These are phyloP conservation scores for Cinnamomum micranthum DNA, from an alignment of 164 flowering plant genomes.

Conservation along the genomic window DNA sequence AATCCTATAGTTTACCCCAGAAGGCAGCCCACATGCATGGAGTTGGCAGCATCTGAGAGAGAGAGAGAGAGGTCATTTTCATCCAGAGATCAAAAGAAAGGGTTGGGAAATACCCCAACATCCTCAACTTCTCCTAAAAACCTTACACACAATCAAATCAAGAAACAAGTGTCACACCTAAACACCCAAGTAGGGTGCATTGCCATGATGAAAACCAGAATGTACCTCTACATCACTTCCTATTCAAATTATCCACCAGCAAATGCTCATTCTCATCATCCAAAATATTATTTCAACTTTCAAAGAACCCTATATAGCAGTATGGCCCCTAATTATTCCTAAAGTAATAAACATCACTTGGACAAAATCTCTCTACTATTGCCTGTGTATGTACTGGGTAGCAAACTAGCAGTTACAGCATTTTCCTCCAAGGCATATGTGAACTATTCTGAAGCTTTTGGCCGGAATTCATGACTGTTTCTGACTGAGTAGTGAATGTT, in stretches of 20 bases:
- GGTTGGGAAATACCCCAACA: conserved; percentile 7
- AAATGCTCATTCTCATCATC: conserved; percentile 14
- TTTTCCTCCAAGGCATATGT: background rate
- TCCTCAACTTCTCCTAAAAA: conserved; percentile 11
- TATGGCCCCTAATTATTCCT: background rate
- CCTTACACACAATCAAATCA: conserved; percentile 15
- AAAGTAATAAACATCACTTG: background rate
- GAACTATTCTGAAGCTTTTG: background rate
- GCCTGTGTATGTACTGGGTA: background rate
- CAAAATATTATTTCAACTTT: conserved; percentile 7
- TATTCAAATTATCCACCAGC: conserved; percentile 8
- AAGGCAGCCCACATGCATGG: background rate
- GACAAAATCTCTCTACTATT: conserved; percentile 12
- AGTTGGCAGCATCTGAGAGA: background rate
- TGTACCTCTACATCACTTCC: background rate
- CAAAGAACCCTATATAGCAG: conserved; percentile 3
- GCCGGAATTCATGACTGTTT: conserved; percentile 15
- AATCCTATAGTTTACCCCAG: background rate
- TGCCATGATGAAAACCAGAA: conserved; percentile 38
- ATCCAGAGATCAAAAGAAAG: background rate
- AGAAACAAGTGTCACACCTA: conserved; percentile 62
- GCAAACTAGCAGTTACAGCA: background rate
- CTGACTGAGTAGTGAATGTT: conserved; percentile 57
- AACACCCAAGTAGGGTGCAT: conserved; percentile 62
- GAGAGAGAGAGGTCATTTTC: background rate